Conservation (phyloP, 345 rosid species). For the Microthlaspi erraticum region DNA sequence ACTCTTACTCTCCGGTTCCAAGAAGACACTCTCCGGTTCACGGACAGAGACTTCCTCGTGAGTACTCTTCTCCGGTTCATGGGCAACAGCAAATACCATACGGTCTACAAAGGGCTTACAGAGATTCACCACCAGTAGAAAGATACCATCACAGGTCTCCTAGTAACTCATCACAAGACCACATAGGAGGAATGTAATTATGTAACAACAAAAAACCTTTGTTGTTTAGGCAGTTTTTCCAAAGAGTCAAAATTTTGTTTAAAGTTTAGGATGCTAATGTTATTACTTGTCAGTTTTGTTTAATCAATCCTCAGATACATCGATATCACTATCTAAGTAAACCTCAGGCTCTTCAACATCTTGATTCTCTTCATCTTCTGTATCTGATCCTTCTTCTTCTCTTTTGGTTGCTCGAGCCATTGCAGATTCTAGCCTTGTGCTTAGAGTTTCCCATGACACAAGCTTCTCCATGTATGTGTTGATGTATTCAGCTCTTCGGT, state of each 20-base stretch:
- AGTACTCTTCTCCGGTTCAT: constrained; percentile 35
- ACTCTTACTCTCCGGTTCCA: constrained; percentile 42
- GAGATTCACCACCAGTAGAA: constrained; percentile 51
- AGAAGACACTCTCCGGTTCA: constrained; percentile 25
- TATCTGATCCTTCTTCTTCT: constrained; percentile 61
- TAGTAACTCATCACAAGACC: constrained; percentile 26
- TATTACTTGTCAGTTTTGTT: constrained; percentile 10
- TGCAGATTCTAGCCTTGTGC: constrained; percentile 73
- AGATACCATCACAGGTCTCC: constrained; percentile 46
- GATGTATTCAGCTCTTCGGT: constrained; percentile 69
- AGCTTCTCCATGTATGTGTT: constrained; percentile 74
- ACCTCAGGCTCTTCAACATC: constrained; percentile 48
- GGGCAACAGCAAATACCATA: constrained; percentile 43
- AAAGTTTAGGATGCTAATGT: constrained; percentile 26
- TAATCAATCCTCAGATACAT: constrained; percentile 59
- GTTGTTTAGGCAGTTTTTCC: not conserved
- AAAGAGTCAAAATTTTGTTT: not conserved
- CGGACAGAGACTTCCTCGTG: constrained; percentile 22
- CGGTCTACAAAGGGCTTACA: constrained; percentile 39
- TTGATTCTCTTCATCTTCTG: constrained; percentile 41
- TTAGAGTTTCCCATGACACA: constrained; percentile 91
- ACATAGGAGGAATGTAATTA: constrained; percentile 30
- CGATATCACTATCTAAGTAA: constrained; percentile 51
- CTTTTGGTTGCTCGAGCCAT: constrained; percentile 61
- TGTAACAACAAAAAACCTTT: constrained; percentile 8